These are phyloP conservation scores for Fusarium stilboides DNA, from an alignment of 2,329 filamentous ascomycete species.

Conservation along the genomic window DNA sequence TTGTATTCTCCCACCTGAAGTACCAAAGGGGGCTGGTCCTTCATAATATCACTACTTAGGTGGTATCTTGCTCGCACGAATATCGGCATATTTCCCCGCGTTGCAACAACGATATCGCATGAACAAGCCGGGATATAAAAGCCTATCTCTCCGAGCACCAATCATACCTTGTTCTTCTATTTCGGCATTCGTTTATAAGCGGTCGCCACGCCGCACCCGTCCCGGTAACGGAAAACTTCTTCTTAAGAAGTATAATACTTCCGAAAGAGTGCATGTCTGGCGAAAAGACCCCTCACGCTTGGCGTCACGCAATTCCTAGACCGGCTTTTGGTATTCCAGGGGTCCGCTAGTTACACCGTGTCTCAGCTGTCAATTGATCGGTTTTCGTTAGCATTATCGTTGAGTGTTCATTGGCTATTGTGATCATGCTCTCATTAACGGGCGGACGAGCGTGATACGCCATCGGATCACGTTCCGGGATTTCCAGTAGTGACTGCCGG, in stretches of 20 bases:
- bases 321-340: constrained; percentile 11
- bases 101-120: no score
- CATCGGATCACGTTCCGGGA: constrained; percentile 30
- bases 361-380: constrained; percentile 2
- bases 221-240: constrained; percentile 3
- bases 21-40: no score
- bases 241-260: not conserved
- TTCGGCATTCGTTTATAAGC: not conserved
- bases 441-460: not conserved
- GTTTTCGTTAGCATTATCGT: not conserved
- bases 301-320: constrained; percentile 12
- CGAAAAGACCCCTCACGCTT: no score
- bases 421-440: not conserved
- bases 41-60: no score
- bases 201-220: constrained; percentile 9
- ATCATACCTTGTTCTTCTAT: not conserved
- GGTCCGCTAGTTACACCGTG: not conserved
- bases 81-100: not conserved
- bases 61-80: not conserved
- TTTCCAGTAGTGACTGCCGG: constrained; percentile 16
- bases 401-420: not conserved
- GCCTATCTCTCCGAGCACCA: not conserved
- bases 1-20: no score
- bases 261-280: not conserved
- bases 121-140: not conserved